phyloP scores from a whole-genome alignment of 768 basidiomycete genomes.

The Mrakia hoshinonis region DNA sequence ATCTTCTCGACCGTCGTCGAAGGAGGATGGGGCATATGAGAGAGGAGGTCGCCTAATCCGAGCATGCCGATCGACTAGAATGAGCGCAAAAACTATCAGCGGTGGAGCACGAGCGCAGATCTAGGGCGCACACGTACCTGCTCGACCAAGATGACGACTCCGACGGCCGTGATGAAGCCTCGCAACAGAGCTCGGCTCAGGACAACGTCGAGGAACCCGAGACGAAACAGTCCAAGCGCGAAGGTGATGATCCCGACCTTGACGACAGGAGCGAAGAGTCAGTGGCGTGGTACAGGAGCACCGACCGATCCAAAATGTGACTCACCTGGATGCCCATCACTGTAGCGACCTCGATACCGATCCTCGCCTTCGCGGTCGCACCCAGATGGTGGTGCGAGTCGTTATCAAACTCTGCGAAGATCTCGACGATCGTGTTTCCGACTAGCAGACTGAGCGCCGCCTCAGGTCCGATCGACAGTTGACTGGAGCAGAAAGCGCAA shows the following conservation, averaged over 20 bases:
- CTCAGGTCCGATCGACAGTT: slow-evolving; percentile 57
- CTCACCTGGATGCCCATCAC: slow-evolving; percentile 73
- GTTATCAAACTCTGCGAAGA: slow-evolving; percentile 44
- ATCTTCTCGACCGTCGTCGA: slow-evolving; percentile 64
- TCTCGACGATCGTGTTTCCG: slow-evolving; percentile 72
- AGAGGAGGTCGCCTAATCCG: slow-evolving; percentile 49
- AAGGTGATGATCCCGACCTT: slow-evolving; percentile 80
- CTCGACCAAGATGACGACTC: slow-evolving; percentile 68
- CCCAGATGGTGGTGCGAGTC: slow-evolving; percentile 44
- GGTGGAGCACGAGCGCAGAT: not conserved
- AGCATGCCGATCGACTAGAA: slow-evolving; percentile 86
- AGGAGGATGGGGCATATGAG: slow-evolving; percentile 28
- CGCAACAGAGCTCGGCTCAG: slow-evolving; percentile 77
- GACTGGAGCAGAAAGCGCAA: slow-evolving; percentile 30
- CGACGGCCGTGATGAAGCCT: slow-evolving; percentile 42
- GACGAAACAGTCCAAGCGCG: slow-evolving; percentile 70
- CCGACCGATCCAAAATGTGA: not conserved
- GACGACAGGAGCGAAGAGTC: not conserved
- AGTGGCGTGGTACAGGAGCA: not conserved
- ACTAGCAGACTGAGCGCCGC: slow-evolving; percentile 78
- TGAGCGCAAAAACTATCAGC: slow-evolving; percentile 13
- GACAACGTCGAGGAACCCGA: slow-evolving; percentile 90
- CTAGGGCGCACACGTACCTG: slow-evolving; percentile 45
- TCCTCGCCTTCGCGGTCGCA: slow-evolving; percentile 44
- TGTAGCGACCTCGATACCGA: slow-evolving; percentile 64